Evolutionary conservation across 1,139 yeast genomes (phyloP).

Genomic region (Taphrina wiesneri): DNA sequence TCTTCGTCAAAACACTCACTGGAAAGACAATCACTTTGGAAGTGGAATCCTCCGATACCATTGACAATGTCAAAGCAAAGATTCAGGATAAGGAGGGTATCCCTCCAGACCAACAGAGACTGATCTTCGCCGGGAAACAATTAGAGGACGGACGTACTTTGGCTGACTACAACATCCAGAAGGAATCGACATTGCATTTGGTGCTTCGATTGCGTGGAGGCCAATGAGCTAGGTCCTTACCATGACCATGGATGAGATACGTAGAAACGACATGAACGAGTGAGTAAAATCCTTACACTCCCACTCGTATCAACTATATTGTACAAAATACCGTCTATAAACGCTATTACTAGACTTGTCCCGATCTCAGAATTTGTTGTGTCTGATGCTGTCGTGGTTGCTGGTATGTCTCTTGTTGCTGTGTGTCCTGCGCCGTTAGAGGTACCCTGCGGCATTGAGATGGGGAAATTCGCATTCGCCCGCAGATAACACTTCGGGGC

Average conservation of each 20-base stretch:
- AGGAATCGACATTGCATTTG: conserved; percentile 97
- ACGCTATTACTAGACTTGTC: background rate
- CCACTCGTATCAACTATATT: background rate
- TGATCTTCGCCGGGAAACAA: conserved; percentile 99
- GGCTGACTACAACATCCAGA: conserved; percentile 99
- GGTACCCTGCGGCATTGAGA: background rate
- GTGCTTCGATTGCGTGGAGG: conserved; percentile 69
- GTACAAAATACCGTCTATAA: background rate
- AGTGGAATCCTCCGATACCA: conserved; percentile 91
- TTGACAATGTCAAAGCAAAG: conserved; percentile 90
- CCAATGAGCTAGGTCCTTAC: conserved; percentile 52
- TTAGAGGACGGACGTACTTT: conserved; percentile 96
- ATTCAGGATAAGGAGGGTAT: conserved; percentile 97
- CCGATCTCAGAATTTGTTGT: background rate
- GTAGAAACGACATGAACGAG: background rate
- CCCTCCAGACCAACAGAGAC: conserved; percentile 99
- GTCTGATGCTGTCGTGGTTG: too few relatives aligned
- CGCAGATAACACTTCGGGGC: background rate
- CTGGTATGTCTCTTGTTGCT: too few relatives aligned
- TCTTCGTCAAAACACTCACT: conserved; percentile 82
- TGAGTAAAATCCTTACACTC: background rate
- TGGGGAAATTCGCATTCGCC: background rate
- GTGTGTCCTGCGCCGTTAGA: background rate
- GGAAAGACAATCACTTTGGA: conserved; percentile 91
- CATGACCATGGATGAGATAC: conserved; percentile 68